Base-by-base conservation (phyloP, 2,329 filamentous ascomycete species). In the Cyphellophora europaea region DNA sequence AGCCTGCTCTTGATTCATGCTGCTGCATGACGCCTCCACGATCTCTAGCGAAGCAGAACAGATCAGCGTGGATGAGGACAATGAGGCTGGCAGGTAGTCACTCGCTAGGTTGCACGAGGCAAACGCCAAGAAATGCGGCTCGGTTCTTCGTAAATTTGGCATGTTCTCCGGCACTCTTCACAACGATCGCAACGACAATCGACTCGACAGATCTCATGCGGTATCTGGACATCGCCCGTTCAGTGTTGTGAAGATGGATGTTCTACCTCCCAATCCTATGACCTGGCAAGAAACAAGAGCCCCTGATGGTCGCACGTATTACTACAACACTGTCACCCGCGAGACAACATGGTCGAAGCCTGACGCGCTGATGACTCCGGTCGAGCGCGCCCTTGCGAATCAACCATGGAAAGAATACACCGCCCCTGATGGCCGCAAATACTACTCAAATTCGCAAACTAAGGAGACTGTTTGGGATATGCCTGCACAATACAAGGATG, bases 391-490 rank as follows among this genome's bases (percentile, higher is more conserved):
- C 36, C 71, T 93, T 31, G 72, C 81, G 33, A 79, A 80, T 50
- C 83, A 91, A 49, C 83, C 84, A 45, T 98, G 88, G 87, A 91
- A 89, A 53, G 86, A 94, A 59, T 91, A 93, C 54, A 86, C 81
- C 16, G 79, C 84, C 14, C 78, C 87, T 43, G 83, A 85, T 45
- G 91, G 89, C 30, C 78, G 80, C 51, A 85, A 89, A 55, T 98
- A 98, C 62, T 98, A 87, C 83, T 89, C 88, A 59, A 91, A 98
- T 59, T 83, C 79, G 19, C 82, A 93, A 59, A 88, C 84, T 29
- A 88, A 89, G 61, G 74, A 87, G 63, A 96, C 87, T 57, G 86
- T 83, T 19, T 98, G 91, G 91, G 82, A 88, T 53, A 88, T 94
- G 72, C 91, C 91, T 37, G 82, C 86, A 36, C 76, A 66, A 43